Base-by-base conservation (phyloP, 202 grass and related monocot genomes). In the Elaeis oleifera region DNA sequence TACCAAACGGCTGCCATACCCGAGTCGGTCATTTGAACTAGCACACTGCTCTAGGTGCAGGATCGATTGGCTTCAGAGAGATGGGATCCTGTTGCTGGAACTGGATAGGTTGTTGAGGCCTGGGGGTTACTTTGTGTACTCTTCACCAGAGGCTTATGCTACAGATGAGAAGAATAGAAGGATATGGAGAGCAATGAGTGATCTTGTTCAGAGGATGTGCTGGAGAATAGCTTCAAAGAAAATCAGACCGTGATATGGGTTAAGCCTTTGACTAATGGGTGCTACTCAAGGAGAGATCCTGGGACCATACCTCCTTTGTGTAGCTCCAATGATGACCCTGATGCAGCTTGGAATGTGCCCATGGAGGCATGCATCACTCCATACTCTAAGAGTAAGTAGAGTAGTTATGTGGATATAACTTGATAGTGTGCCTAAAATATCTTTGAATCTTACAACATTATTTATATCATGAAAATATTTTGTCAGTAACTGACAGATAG, bases 121-220 rank as follows among this genome's bases (percentile, higher is more conserved):
- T 62, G 84, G 88, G 48, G 83, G 88, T 32, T 88, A 88, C 76
- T 92, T 92, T 23, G 78, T 92, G 51, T 87, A 92, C 67, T 88
- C 88, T 6, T 88, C 88, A 25, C 88, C 77, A 3, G 83, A 88
- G 71, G 88, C 71, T 64, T 92, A 87, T 81, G 80, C 83, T 39
- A 24, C 19, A 6, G 84, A 92, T 65, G 77, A 75, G 20, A 54
- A 73, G 49, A 92, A 88, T 58, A 73, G 71, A 70, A 80, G 71
- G 56, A 84, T 92, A 76, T 88, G 83, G 88, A 80, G 25, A 58
- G 53, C 59, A 71, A 88, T 92, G 71, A 88, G 74, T 48, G 78
- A 68, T 59, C 78, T 92, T 51, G 68, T 78, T 76, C 60, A 15
- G 28, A 79, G 74, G 64, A 92, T 92, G 84, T 92, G 88, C 64